Conservation (phyloP, 805 yeast species). For the Metschnikowia anglica region DNA sequence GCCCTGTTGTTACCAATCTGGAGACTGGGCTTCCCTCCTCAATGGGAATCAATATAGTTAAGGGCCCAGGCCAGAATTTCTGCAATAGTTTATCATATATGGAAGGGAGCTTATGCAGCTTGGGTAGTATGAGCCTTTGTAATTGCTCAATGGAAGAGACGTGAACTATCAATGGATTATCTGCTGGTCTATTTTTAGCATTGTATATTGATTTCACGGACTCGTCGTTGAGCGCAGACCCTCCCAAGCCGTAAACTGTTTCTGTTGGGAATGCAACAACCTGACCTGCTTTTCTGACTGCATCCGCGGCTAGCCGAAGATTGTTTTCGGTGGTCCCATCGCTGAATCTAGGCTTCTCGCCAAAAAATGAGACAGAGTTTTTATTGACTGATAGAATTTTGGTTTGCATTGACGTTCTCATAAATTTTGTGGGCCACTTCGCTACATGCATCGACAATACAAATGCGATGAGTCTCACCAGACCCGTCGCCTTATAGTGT, state of each 20-base stretch:
- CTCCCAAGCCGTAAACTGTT: conserved; percentile 96
- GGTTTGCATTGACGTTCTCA: conserved; percentile 24
- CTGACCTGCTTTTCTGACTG: conserved; percentile 14
- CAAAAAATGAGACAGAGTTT: conserved; percentile 47
- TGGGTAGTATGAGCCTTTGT: conserved; percentile 53
- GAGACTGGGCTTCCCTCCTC: conserved; percentile 54
- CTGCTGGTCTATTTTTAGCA: conserved; percentile 93
- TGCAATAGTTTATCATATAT: conserved; percentile 63
- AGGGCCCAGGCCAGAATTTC: conserved; percentile 94
- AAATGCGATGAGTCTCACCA: background rate
- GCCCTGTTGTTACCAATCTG: conserved; percentile 76
- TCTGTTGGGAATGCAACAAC: conserved; percentile 96
- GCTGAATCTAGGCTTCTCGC: conserved; percentile 45
- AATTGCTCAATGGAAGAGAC: conserved; percentile 77
- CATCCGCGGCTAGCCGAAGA: conserved; percentile 49
- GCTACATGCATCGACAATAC: conserved; percentile 3
- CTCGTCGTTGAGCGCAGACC: conserved; percentile 70
- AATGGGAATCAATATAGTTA: conserved; percentile 79
- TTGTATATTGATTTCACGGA: conserved; percentile 74
- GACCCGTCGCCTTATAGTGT: background rate
- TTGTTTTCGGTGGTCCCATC: conserved; percentile 54
- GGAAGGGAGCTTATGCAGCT: conserved; percentile 56
- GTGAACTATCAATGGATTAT: conserved; percentile 91
- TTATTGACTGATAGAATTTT: conserved; percentile 55
- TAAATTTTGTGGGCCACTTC: conserved; percentile 2